Percentiles rank a stretch among this genome's conserved stretches.
These are phyloP conservation scores for Cystobasidium ongulense DNA, from an alignment of 768 basidiomycete genomes.

Conservation along the genomic window DNA sequence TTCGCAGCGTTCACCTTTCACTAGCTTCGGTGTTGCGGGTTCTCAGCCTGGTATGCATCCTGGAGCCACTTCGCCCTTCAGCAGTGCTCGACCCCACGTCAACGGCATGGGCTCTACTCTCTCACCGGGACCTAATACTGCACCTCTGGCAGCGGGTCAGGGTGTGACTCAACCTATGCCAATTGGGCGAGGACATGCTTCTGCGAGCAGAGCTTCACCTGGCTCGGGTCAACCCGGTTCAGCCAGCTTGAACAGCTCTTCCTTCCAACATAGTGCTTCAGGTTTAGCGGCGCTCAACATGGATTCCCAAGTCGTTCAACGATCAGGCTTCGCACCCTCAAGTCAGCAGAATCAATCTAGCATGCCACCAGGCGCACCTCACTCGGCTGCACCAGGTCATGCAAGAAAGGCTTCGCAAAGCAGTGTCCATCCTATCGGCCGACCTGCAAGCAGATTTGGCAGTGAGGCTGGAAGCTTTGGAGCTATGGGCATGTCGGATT, in stretches of 20 bases:
- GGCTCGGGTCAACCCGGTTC: neutral
- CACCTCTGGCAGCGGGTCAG: neutral
- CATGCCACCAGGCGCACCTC: neutral
- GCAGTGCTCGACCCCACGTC: neutral
- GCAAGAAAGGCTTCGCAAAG: neutral
- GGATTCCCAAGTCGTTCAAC: constrained; percentile 27
- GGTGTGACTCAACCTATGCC: constrained; percentile 5
- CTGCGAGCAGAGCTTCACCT: neutral
- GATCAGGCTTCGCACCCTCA: neutral
- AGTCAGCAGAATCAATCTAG: neutral
- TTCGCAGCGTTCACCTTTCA: neutral
- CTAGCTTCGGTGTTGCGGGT: neutral
- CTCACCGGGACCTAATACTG: neutral
- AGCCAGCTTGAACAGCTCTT: neutral
- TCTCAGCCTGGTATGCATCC: neutral
- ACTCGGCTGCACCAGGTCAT: neutral
- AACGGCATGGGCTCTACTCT: neutral
- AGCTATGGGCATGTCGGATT: constrained; percentile 13
- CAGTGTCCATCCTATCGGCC: constrained; percentile 5
- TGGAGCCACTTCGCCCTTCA: neutral
- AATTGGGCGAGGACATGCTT: constrained; percentile 6
- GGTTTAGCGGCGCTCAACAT: constrained; percentile 30
- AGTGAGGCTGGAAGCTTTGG: constrained; percentile 6
- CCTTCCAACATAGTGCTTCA: constrained; percentile 22
- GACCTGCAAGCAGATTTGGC: constrained; percentile 1